phyloP scores from a whole-genome alignment of 495 filamentous ascomycete species.

The Daldinia childiae region DNA sequence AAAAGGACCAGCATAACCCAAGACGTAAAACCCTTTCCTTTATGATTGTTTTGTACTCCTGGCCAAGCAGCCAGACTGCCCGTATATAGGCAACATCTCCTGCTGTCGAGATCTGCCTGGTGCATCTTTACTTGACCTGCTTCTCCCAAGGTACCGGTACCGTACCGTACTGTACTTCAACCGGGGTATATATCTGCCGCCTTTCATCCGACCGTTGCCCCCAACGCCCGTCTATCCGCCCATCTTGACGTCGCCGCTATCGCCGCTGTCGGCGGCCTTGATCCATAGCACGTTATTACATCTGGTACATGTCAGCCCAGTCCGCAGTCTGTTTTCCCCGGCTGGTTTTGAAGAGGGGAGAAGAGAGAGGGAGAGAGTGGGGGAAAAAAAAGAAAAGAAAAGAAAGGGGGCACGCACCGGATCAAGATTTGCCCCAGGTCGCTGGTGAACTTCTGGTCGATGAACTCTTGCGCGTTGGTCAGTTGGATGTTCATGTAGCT shows the following conservation, averaged over 20 bases:
- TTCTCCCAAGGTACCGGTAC: background rate
- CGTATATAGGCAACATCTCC: background rate
- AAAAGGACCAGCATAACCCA: slow-evolving; percentile 20
- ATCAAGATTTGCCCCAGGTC: slow-evolving; percentile 90
- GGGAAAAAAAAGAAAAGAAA: too few relatives aligned
- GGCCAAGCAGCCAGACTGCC: background rate
- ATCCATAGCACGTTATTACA: slow-evolving; percentile 98
- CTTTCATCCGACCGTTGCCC: background rate
- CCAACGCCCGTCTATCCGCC: slow-evolving; percentile 58
- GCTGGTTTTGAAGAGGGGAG: too few relatives aligned
- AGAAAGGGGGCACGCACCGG: slow-evolving; percentile 70
- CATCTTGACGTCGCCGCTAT: slow-evolving; percentile 67
- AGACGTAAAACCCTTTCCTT: background rate
- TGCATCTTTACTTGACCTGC: background rate
- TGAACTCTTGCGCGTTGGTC: slow-evolving; percentile 86
- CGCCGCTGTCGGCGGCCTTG: slow-evolving; percentile 69
- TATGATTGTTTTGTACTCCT: background rate
- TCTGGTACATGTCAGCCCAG: slow-evolving; percentile 2
- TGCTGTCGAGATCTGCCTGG: background rate
- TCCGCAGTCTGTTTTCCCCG: background rate
- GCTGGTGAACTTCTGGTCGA: slow-evolving; percentile 86
- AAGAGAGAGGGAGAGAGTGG: background rate
- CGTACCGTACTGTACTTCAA: slow-evolving; percentile 1
- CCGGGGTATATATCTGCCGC: slow-evolving; percentile 35
- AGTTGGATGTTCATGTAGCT: slow-evolving; percentile 99